Evolutionary conservation across 2,329 filamentous ascomycete genomes (phyloP), one percentile per base, ranked within the genome.

Genomic region (Xylaria digitata): DNA sequence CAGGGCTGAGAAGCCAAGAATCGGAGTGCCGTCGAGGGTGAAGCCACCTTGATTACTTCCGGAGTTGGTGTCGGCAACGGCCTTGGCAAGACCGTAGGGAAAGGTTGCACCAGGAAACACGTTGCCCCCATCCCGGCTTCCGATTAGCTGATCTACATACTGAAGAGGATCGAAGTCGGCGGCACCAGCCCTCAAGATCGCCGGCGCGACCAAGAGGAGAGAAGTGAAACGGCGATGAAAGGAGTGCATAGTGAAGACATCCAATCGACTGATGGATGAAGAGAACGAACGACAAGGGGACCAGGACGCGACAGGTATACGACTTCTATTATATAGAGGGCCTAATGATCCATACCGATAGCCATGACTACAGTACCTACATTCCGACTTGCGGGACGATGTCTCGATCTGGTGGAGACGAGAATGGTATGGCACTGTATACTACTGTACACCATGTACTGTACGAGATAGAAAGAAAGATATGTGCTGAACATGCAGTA

Each of bases 11-110:
- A 88, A 89, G 15, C 87, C 87, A 4, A 81, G 82, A 42, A 88
- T 82, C 0, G 80, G 78, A 19, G 78, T 77, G 49, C 78, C 80
- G 59, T 88, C 85, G 6, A 86, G 80, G 0, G 84, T 83, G 74
- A 88, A 89, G 9, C 86, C 86, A 32, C 86, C 86, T 71, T 88
- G 86, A 61, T 86, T 87, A 68, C 84, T 86, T 21, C 76, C 76
- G 63, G 80, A 82, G 70, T 80, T 83, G 17, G 84, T 86, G 71
- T 89, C 87, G 53, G 87, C 83, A 2, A 86, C 85, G 19, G 85
- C 84, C 76, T 87, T 87, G 58, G 84, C 85, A 81, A 88, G 84
- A 26, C 79, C 76, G 53, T 77, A 78, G 6, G 76, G 76, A 7
- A 77, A 62, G 6, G 73, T 73, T 3, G 82, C 82, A 3, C 82